Percentiles rank a stretch among this genome's conserved stretches.
Evolutionary conservation across 331 rosid genomes (phyloP).

Genomic region (Malus hybrid): DNA sequence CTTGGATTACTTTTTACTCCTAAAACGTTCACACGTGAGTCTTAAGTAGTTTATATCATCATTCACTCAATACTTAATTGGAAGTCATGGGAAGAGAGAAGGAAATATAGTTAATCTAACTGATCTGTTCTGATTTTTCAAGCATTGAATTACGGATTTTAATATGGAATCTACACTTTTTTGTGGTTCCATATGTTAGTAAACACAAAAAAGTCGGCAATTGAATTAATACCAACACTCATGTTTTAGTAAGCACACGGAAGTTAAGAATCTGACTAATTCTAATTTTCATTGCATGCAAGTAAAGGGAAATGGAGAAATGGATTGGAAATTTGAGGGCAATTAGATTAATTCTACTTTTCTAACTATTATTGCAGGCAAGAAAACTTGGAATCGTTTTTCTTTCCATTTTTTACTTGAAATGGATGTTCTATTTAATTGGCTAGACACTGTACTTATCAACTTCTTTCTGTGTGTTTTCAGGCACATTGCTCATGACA

Average conservation of each 20-base stretch:
- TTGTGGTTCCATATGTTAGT: not conserved
- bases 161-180: no score
- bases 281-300: not conserved
- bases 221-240: not conserved
- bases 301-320: not conserved
- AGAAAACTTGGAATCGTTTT: not conserved
- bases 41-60: not conserved
- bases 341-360: not conserved
- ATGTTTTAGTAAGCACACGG: not conserved
- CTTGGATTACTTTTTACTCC: not conserved
- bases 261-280: not conserved
- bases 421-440: not conserved
- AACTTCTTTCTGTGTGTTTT: slow-evolving; percentile 5
- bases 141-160: not conserved
- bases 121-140: not conserved
- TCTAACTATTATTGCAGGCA: not conserved
- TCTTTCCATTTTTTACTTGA: not conserved
- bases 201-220: not conserved
- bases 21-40: not conserved
- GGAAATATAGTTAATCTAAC: not conserved
- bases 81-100: not conserved
- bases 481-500: slow-evolving; percentile 94
- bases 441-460: not conserved
- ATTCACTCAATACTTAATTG: not conserved
- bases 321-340: not conserved